Evolutionary conservation across 495 filamentous ascomycete genomes (phyloP), one percentile per base, ranked within the genome.

Genomic region (Lophiostoma macrostomum): DNA sequence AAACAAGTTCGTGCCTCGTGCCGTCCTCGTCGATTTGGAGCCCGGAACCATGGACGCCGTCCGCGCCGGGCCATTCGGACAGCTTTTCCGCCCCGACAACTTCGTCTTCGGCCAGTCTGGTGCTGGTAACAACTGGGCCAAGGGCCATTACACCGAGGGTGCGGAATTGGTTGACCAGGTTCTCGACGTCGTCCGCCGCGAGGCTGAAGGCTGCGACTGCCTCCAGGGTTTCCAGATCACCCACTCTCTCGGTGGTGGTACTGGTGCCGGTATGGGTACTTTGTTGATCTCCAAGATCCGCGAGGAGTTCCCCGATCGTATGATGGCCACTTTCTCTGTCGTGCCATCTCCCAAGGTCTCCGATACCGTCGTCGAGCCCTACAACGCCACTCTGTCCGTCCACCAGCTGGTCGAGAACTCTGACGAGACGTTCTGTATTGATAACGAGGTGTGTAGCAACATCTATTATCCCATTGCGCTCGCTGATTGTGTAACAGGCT

Each of bases 201-300:
- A 99, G 80, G 93, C 94, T 63, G 93, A 99, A 76, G 91, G 84
- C 67, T 97, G 93, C 73, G 93, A 99, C 82, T 99, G 93, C 80
- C 89, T 99, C 62, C 93, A 99, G 79, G 93, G 93, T 74, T 99
- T 99, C 85, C 93, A 99, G 82, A 97, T 99, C 79, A 99, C 93
- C 69, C 93, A 99, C 84, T 99, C 93, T 37, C 89, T 97, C 64
- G 93, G 93, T 84, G 93, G 93, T 88, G 93, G 93, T 85, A 99
- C 93, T 69, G 93, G 93, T 86, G 93, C 93, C 71, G 93, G 93
- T 87, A 99, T 99, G 93, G 93, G 93, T 79, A 99, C 93, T 39
- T 82, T 99, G 68, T 74, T 99, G 73, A 97, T 99, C 82, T 96
- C 91, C 77, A 99, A 99, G 88, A 97, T 99, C 73, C 93, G 93